Percentiles rank a stretch among this genome's conserved stretches.
phyloP scores from a whole-genome alignment of 1,139 yeast species.

The Saccharomycopsis phalli region DNA sequence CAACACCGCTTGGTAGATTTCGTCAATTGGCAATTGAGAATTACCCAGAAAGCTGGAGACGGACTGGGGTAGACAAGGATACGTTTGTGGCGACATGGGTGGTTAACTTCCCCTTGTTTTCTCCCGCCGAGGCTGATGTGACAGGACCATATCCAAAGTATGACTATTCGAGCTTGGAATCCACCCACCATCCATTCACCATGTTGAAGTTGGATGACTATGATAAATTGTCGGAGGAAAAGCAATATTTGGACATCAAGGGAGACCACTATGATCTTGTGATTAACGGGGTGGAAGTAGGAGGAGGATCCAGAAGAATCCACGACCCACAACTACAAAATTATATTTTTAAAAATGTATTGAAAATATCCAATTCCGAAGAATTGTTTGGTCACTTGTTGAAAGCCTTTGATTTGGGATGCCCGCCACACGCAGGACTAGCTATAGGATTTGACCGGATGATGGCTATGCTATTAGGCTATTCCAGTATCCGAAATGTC shows the following conservation, averaged over 20 bases:
- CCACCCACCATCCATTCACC: conserved; percentile 96
- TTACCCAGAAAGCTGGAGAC: conserved; percentile 44
- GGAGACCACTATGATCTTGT: conserved; percentile 97
- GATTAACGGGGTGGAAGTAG: conserved; percentile 88
- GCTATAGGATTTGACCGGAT: conserved; percentile 93
- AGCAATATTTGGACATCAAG: conserved; percentile 53
- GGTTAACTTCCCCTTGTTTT: conserved; percentile 81
- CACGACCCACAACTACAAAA: conserved; percentile 77
- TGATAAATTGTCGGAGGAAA: conserved; percentile 33
- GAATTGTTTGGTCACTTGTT: conserved; percentile 80
- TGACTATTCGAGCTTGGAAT: conserved; percentile 37
- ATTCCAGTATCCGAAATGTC: conserved; percentile 76
- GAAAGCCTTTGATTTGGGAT: conserved; percentile 75
- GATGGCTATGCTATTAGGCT: conserved; percentile 80
- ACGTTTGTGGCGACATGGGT: conserved; percentile 76
- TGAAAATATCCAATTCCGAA: conserved; percentile 48
- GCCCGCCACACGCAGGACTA: conserved; percentile 98
- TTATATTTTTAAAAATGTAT: conserved; percentile 51
- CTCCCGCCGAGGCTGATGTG: conserved; percentile 42
- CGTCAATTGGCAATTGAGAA: conserved; percentile 62
- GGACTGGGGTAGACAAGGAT: conserved; percentile 24
- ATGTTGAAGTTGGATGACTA: conserved; percentile 76
- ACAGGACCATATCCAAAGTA: conserved; percentile 51
- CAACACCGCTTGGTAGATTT: conserved; percentile 86
- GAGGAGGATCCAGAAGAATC: conserved; percentile 95